These are phyloP conservation scores for Moricandia moricandioides DNA, from an alignment of 345 rosid genomes.

Conservation along the genomic window DNA sequence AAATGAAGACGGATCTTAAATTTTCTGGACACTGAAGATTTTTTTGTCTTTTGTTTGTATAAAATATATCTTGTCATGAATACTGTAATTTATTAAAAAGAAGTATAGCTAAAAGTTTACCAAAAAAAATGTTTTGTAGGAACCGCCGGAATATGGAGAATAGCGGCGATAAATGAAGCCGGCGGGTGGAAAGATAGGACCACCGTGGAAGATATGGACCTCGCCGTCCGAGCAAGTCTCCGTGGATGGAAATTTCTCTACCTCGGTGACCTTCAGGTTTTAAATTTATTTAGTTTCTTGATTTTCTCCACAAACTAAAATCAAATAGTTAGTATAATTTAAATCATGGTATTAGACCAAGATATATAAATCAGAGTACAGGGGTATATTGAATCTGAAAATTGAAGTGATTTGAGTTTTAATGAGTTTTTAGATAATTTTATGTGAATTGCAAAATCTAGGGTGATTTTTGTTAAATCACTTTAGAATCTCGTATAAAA, in stretches of 20 bases:
- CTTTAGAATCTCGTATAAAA: too few relatives aligned
- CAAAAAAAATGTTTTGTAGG: slow-evolving; percentile 42
- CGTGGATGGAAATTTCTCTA: slow-evolving; percentile 97
- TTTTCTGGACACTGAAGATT: neutral
- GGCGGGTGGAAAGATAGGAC: slow-evolving; percentile 99
- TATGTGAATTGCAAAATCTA: too few relatives aligned
- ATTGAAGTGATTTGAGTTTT: too few relatives aligned
- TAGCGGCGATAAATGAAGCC: slow-evolving; percentile 94
- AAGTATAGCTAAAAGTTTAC: too few relatives aligned
- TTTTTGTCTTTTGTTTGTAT: neutral
- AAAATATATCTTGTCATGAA: neutral
- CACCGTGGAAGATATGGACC: slow-evolving; percentile 99
- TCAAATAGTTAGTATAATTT: neutral
- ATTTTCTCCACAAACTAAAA: neutral
- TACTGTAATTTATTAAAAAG: neutral
- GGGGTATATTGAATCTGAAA: too few relatives aligned
- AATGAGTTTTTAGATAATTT: too few relatives aligned
- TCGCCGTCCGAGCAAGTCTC: slow-evolving; percentile 96
- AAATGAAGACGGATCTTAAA: slow-evolving; percentile 10
- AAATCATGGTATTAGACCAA: neutral
- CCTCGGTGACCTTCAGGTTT: slow-evolving; percentile 95
- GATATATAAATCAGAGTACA: neutral
- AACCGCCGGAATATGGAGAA: slow-evolving; percentile 99
- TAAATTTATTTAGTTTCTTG: neutral
- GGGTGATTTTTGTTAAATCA: too few relatives aligned